Evolutionary conservation across 352 stramenopile genomes (phyloP), one percentile per base, ranked within the genome.

Genomic region (Pythium pyrilobum): DNA sequence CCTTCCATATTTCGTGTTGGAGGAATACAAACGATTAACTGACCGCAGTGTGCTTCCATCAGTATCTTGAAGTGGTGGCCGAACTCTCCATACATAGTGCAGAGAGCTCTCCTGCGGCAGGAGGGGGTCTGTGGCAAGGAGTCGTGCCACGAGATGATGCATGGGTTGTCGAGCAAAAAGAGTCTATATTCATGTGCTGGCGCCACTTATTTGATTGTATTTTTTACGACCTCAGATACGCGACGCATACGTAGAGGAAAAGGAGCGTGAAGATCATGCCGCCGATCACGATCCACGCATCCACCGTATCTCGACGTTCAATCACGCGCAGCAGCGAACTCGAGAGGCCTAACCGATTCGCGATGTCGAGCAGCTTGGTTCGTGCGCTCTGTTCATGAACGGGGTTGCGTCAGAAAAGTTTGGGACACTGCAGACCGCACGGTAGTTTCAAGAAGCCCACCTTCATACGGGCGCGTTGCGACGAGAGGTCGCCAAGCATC

Each of bases 181-280:
- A n/a, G 6, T 52, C 31, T 42, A 29, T 50, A 24, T 46, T 23
- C 4, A 12, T 38, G 9, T 56, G 5, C 4, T 36, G 42, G 24
- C 6, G 9, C 47, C 15, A 42, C 29, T 37, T 7, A 39, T 27
- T 20, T 41, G 15, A 5, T 37, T 55, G 39, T 27, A 16, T 44
- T 21, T 20, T 44, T 53, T 58, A 67, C 12, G 41, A 32, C 31
- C 52, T 92, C 21, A 72, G 44, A 55, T 88, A 92, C 33, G 65
- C 65, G 24, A 88, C 79, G 60, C 83, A 93, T 12, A 70, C 62
- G 37, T 89, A 93, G 40, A 93, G 63, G 48, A 92, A 92, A 4
- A 85, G 38, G n/a, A 93, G 64, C 27, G 85, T 91, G 55, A 92
- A 63, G 40, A 89, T 23, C 79, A 95, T 95, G 12, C 85, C 85